Conservation (phyloP, 106 monocot genomes). For the Posidonia australis region DNA sequence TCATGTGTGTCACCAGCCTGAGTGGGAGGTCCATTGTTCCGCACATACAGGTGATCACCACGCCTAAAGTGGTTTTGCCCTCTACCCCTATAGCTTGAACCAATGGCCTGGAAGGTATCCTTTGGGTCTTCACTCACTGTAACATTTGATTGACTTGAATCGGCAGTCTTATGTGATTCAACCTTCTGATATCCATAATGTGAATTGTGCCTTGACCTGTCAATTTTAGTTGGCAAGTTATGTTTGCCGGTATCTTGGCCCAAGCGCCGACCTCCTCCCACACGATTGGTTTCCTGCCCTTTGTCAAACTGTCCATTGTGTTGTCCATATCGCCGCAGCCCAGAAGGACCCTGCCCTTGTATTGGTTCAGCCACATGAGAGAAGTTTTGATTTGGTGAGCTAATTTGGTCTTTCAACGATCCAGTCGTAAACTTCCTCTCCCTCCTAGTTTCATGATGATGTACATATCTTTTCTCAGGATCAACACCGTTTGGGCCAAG, state of each 20-base stretch:
- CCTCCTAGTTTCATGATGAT: not conserved
- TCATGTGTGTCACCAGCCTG: conserved; percentile 6
- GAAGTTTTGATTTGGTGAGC: not conserved
- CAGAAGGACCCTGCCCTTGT: conserved; percentile 4
- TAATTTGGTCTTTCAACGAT: conserved; percentile 2
- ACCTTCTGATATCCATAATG: conserved; percentile 35
- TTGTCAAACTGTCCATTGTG: conserved; percentile 10
- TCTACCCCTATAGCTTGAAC: conserved; percentile 27
- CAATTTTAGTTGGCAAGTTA: conserved; percentile 16
- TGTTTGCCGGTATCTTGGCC: conserved; percentile 11
- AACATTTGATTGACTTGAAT: conserved; percentile 13
- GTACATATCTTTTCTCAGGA: not conserved
- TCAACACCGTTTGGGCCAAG: not conserved
- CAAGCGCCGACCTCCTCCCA: conserved; percentile 8
- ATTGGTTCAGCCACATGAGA: not conserved
- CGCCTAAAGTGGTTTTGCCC: conserved; percentile 21
- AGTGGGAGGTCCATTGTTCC: conserved; percentile 5
- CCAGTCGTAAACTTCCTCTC: not conserved
- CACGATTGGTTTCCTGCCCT: conserved; percentile 9
- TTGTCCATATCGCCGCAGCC: conserved; percentile 11
- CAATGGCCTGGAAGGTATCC: conserved; percentile 11
- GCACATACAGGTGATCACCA: conserved; percentile 24
- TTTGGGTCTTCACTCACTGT: conserved; percentile 7
- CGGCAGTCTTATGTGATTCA: conserved; percentile 24
- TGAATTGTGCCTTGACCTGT: conserved; percentile 14